phyloP scores from a whole-genome alignment of 78 protist genomes.

The Dictyostelium discoideum region dicty_2.7 NC_007091.3:3370001-3370500 shows the following conservation, averaged over 20 bases:
- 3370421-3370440: neutral
- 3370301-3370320: neutral
- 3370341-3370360: neutral
- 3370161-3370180: no score
- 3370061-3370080: neutral
- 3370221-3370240: no score
- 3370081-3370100: no score
- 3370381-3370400: neutral
- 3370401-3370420: neutral
- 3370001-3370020: neutral
- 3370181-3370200: no score
- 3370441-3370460: neutral
- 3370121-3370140: no score
- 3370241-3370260: no score
- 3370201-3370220: no score
- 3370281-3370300: no score
- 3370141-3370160: no score
- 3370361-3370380: neutral
- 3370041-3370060: neutral
- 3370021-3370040: neutral
- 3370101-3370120: no score
- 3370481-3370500: neutral
- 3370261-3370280: neutral
- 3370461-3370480: neutral
- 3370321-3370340: no score